These are phyloP conservation scores for Tricholoma terreum DNA, from an alignment of 768 basidiomycete species.

Conservation along the genomic window DNA sequence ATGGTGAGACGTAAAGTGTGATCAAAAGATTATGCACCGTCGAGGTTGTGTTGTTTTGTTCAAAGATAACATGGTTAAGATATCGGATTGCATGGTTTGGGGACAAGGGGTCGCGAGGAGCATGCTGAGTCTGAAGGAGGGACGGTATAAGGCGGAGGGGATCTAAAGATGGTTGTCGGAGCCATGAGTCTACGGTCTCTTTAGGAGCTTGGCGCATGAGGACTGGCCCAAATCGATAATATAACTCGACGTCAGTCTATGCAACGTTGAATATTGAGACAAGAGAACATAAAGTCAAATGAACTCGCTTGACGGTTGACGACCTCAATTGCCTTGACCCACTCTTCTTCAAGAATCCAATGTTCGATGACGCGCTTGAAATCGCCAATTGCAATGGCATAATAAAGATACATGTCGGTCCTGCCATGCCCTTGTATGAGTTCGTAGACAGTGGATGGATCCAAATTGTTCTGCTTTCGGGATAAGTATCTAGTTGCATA, in stretches of 20 bases:
- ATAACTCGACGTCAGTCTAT: slow-evolving; percentile 81
- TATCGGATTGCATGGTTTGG: slow-evolving; percentile 90
- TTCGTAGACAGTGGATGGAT: slow-evolving; percentile 84
- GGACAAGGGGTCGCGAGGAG: slow-evolving; percentile 65
- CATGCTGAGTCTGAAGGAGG: slow-evolving; percentile 75
- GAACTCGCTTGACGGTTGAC: slow-evolving; percentile 78
- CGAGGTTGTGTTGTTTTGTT: slow-evolving; percentile 73
- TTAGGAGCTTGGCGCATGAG: slow-evolving; percentile 85
- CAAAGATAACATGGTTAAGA: slow-evolving; percentile 80
- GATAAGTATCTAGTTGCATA: neutral
- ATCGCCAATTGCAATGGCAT: slow-evolving; percentile 80
- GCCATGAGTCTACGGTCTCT: slow-evolving; percentile 90
- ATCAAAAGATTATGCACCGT: slow-evolving; percentile 94
- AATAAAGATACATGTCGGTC: slow-evolving; percentile 89
- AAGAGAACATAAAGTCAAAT: slow-evolving; percentile 3
- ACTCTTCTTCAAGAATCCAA: slow-evolving; percentile 90
- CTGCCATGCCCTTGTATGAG: slow-evolving; percentile 92
- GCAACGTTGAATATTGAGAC: slow-evolving; percentile 7
- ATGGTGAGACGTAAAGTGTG: slow-evolving; percentile 71
- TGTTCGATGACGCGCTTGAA: slow-evolving; percentile 83
- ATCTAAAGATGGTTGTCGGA: slow-evolving; percentile 76
- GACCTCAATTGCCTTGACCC: slow-evolving; percentile 87
- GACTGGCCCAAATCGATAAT: slow-evolving; percentile 89
- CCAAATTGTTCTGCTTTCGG: slow-evolving; percentile 68
- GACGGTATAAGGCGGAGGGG: slow-evolving; percentile 87